Evolutionary conservation across 1,284 basidiomycete genomes (phyloP).

Genomic region (Ceratobasidium sp.): DNA sequence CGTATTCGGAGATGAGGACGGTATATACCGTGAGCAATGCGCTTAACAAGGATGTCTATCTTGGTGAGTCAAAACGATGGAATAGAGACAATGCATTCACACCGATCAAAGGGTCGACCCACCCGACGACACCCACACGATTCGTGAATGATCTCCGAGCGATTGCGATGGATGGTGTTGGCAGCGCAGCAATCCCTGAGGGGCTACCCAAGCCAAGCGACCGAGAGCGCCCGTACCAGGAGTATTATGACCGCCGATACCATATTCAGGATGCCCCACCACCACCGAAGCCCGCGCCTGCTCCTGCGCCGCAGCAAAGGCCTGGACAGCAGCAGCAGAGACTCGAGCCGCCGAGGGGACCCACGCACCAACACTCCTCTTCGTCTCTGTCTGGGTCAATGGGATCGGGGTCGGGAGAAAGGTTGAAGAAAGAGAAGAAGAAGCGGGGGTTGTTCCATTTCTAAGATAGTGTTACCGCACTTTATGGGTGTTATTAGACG

Average conservation of each 20-base stretch:
- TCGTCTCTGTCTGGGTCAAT: slow-evolving; percentile 46
- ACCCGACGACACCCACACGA: slow-evolving; percentile 83
- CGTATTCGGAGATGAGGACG: slow-evolving; percentile 94
- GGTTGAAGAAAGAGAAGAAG: slow-evolving; percentile 65
- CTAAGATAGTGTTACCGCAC: slow-evolving; percentile 51
- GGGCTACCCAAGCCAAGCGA: slow-evolving; percentile 70
- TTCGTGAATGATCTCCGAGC: slow-evolving; percentile 91
- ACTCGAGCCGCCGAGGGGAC: slow-evolving; percentile 43
- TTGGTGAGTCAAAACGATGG: slow-evolving; percentile 73
- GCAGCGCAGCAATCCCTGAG: slow-evolving; percentile 78
- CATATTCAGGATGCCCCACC: slow-evolving; percentile 72
- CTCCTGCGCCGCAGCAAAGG: slow-evolving; percentile 64
- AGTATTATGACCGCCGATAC: slow-evolving; percentile 82
- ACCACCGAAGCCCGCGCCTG: slow-evolving; percentile 58
- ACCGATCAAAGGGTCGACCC: slow-evolving; percentile 84
- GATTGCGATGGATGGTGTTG: slow-evolving; percentile 82
- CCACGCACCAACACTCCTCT: slow-evolving; percentile 41
- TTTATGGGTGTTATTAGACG: slow-evolving; percentile 10
- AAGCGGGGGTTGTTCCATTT: slow-evolving; percentile 82
- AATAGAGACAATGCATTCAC: neutral
- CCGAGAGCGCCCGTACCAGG: slow-evolving; percentile 70
- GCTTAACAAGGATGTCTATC: slow-evolving; percentile 89
- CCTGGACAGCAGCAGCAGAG: slow-evolving; percentile 56
- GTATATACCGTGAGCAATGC: slow-evolving; percentile 82
- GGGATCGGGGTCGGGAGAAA: slow-evolving; percentile 48